Evolutionary conservation across 2,329 filamentous ascomycete species (phyloP), one percentile per base, ranked within the genome.

Genomic region (Neurospora sp.): DNA sequence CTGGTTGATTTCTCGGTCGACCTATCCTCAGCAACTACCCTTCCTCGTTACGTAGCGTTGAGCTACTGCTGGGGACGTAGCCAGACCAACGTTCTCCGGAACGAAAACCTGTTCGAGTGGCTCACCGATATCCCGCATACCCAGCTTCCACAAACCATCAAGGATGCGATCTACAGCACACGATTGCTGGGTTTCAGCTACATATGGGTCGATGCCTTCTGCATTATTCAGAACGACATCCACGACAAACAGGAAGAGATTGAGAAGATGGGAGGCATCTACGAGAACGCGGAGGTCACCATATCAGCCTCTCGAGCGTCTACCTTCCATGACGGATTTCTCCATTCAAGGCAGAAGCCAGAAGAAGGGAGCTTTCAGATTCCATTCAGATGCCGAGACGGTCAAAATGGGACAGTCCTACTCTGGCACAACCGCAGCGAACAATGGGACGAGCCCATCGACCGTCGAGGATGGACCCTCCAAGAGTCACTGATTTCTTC

Each of bases 21-120:
- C 23, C 6, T 57, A 17, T 3, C 11, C 23, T 57, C 46, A 2
- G 12, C 46, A 28, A 62, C 8, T 89, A 90, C 74, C 0, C 0
- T 33, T 62, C 52, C 52, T 62, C 52, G 6, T 8, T 67, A 52
- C n/a, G 66, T 52, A 33, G 66, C 66, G 28, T 8, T 68, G 11
- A 46, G 40, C 0, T 68, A 68, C 67, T 68, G 66, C 66, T 67
- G 66, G 66, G 66, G 66, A 12, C 40, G 8, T 10, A 46, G 19
- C 6, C 40, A 43, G 33, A 36, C 66, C 23, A 52, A 37, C 15
- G 12, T 67, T 12, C 23, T 57, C 2, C 23, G 46, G 46, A 57
- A 57, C 46, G 46, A 57, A 28, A 57, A 28, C 23, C 19, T 28
- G 6, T 15, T 15, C 5, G 10, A 57, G 23, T 57, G 46, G 46